Evolutionary conservation across 495 filamentous ascomycete genomes (phyloP).

Genomic region (Beverwykella pulmonaria): DNA sequence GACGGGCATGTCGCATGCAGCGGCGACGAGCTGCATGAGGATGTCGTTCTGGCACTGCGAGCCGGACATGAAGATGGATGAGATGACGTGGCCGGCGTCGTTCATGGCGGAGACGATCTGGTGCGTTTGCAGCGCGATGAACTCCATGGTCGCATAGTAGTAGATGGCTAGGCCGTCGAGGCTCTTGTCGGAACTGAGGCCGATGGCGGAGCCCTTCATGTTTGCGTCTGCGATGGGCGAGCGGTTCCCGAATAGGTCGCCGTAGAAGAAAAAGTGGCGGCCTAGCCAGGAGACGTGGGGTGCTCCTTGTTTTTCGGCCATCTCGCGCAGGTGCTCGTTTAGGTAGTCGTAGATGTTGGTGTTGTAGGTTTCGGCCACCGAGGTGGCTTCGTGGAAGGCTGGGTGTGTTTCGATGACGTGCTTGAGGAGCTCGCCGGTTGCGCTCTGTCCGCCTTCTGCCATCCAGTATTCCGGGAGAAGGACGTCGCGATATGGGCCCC

Average conservation of each 20-base stretch:
- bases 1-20: conserved; percentile 87
- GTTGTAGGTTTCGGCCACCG: conserved; percentile 74
- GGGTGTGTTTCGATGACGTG: conserved; percentile 93
- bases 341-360: conserved; percentile 92
- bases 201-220: conserved; percentile 88
- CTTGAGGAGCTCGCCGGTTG: conserved; percentile 89
- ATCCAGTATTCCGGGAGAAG: conserved; percentile 91
- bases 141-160: conserved; percentile 95
- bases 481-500: conserved; percentile 95
- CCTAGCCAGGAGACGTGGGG: conserved; percentile 81
- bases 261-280: conserved; percentile 97
- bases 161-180: conserved; percentile 83
- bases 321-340: conserved; percentile 80
- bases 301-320: conserved; percentile 66
- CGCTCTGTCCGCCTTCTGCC: conserved; percentile 94
- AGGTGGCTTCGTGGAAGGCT: conserved; percentile 74
- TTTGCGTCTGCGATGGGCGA: conserved; percentile 87
- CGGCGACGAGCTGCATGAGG: conserved; percentile 85
- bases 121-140: conserved; percentile 92
- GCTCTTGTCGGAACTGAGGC: conserved; percentile 79
- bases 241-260: conserved; percentile 96
- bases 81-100: conserved; percentile 63
- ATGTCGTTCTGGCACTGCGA: conserved; percentile 95
- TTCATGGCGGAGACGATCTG: conserved; percentile 79
- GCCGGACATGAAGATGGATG: conserved; percentile 96